Percentiles rank a stretch among this genome's conserved stretches.
phyloP scores from a whole-genome alignment of 768 basidiomycete species.

The Mycena polygramma region DNA sequence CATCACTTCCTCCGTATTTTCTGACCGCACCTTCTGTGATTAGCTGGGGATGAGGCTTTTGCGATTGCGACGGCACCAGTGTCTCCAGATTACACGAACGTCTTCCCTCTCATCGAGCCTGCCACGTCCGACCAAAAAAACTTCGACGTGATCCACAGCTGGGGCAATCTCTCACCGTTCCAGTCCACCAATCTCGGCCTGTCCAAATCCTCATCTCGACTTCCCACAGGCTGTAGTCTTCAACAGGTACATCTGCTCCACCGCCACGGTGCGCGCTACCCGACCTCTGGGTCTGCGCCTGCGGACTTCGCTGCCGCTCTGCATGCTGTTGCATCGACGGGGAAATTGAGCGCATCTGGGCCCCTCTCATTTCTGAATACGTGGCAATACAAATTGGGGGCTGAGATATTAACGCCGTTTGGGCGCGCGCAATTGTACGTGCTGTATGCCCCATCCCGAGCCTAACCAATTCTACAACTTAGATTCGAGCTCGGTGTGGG shows the following conservation, averaged over 20 bases:
- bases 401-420: conserved; percentile 82
- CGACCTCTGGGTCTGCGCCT: conserved; percentile 60
- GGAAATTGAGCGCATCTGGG: conserved; percentile 65
- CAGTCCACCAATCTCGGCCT: conserved; percentile 65
- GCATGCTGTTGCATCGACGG: conserved; percentile 56
- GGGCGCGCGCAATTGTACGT: conserved; percentile 77
- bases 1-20: background rate
- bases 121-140: conserved; percentile 48
- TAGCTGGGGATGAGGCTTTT: conserved; percentile 60
- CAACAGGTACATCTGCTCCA: conserved; percentile 72
- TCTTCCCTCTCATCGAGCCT: conserved; percentile 59
- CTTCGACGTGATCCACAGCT: conserved; percentile 62
- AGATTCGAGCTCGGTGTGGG: conserved; percentile 66
- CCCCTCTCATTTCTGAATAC: conserved; percentile 74
- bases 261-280: conserved; percentile 77
- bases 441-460: conserved; percentile 31
- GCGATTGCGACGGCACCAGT: conserved; percentile 59
- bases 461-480: background rate
- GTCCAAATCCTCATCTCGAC: conserved; percentile 56
- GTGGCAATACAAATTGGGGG: conserved; percentile 85
- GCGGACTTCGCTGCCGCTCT: conserved; percentile 60
- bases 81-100: conserved; percentile 50
- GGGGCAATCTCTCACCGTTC: conserved; percentile 66
- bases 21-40: background rate
- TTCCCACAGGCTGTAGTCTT: conserved; percentile 62